Conservation (phyloP, 2,329 filamentous ascomycete genomes). For the Scedosporium boydii region DNA sequence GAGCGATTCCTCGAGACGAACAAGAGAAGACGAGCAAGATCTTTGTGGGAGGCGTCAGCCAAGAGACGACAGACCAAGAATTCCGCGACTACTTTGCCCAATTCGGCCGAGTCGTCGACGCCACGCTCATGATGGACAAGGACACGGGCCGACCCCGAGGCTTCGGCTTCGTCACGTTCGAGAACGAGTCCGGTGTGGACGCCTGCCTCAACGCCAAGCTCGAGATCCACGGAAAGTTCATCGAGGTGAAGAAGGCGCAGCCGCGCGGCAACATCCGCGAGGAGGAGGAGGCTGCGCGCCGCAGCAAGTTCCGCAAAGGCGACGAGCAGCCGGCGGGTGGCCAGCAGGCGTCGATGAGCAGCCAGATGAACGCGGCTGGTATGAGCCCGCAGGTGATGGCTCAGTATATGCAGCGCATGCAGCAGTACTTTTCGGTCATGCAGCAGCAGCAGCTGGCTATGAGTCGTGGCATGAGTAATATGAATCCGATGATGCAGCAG, state of each 20-base stretch:
- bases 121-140: constrained; percentile 99
- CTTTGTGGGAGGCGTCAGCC: constrained; percentile 94
- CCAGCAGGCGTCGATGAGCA: constrained; percentile 20
- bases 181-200: constrained; percentile 90
- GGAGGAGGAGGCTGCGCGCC: constrained; percentile 65
- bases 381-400: constrained; percentile 98
- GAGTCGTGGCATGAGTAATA: constrained; percentile 55
- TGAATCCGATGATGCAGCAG: constrained; percentile 71
- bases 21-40: constrained; percentile 98
- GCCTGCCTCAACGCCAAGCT: constrained; percentile 76
- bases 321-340: constrained; percentile 31
- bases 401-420: constrained; percentile 97
- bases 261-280: constrained; percentile 90
- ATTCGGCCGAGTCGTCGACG: constrained; percentile 92
- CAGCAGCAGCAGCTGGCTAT: constrained; percentile 66
- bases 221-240: constrained; percentile 89
- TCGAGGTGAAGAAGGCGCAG: constrained; percentile 97
- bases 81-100: constrained; percentile 96
- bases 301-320: constrained; percentile 50
- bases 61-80: constrained; percentile 92
- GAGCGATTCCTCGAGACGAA: constrained; percentile 92
- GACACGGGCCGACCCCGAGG: constrained; percentile 94
- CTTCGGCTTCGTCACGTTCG: constrained; percentile 97
- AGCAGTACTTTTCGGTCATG: constrained; percentile 93
- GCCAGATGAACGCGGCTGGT: constrained; percentile 40